Evolutionary conservation across 371 early-diverging fungal species (phyloP).

Genomic region (Apophysomyces sp.): DNA sequence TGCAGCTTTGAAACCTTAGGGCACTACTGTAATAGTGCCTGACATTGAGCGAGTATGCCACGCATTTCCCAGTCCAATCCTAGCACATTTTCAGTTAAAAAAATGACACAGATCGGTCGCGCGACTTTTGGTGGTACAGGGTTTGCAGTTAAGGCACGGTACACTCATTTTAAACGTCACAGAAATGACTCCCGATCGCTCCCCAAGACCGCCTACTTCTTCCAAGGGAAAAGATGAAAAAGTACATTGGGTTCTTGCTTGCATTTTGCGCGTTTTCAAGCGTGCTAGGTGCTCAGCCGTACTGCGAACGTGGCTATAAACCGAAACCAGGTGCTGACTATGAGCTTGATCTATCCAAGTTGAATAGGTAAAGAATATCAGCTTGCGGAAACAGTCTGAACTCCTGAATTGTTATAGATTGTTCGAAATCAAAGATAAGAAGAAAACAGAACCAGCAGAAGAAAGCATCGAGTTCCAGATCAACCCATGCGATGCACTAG

Average conservation of each 20-base stretch:
- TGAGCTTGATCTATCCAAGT: slow-evolving; percentile 17
- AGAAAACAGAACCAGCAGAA: slow-evolving; percentile 2
- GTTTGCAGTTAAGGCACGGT: too few relatives aligned
- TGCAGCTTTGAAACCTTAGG: too few relatives aligned
- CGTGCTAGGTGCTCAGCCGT: slow-evolving; percentile 7
- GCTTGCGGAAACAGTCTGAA: not conserved
- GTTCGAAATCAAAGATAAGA: slow-evolving; percentile 5
- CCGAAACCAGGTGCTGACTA: not conserved
- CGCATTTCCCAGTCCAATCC: too few relatives aligned
- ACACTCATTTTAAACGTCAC: not conserved
- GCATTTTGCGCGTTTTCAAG: not conserved
- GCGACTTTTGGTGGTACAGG: not conserved
- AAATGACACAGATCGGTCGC: too few relatives aligned
- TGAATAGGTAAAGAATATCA: slow-evolving; percentile 11
- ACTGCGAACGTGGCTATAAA: slow-evolving; percentile 8
- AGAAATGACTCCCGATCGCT: not conserved
- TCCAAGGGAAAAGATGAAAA: not conserved
- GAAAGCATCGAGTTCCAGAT: not conserved
- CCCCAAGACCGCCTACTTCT: not conserved
- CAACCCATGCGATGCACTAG: slow-evolving; percentile 18
- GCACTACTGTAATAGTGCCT: too few relatives aligned
- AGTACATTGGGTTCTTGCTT: not conserved
- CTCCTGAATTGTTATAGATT: slow-evolving; percentile 2
- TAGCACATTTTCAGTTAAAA: too few relatives aligned
- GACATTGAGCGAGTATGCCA: too few relatives aligned